Evolutionary conservation across 345 rosid genomes (phyloP).

Genomic region (Arabidopsis arenosa): DNA sequence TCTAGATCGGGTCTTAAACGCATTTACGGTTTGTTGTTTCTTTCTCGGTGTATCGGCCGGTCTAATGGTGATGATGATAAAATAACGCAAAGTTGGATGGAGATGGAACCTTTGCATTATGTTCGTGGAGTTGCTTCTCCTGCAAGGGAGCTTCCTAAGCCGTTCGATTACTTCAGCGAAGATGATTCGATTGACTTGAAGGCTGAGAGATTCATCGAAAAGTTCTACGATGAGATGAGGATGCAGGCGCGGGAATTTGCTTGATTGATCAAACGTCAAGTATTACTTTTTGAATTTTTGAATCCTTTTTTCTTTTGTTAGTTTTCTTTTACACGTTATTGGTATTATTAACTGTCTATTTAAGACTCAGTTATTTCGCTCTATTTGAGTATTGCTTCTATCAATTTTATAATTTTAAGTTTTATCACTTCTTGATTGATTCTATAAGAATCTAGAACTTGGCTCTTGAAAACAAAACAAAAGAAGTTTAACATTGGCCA

Average conservation of each 20-base stretch:
- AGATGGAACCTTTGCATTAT: slow-evolving; percentile 43
- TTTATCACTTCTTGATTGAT: neutral
- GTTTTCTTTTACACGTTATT: neutral
- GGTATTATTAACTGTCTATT: neutral
- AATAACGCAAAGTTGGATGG: slow-evolving; percentile 31
- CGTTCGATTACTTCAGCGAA: slow-evolving; percentile 34
- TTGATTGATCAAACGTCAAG: slow-evolving; percentile 10
- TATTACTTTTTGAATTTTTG: neutral
- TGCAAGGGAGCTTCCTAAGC: slow-evolving; percentile 19
- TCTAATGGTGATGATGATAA: slow-evolving; percentile 17
- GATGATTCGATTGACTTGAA: slow-evolving; percentile 67
- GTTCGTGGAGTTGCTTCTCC: slow-evolving; percentile 18
- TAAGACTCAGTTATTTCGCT: slow-evolving; percentile 8
- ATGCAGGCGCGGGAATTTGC: slow-evolving; percentile 57
- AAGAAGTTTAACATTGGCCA: neutral
- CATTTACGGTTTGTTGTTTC: slow-evolving; percentile 40
- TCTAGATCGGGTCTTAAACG: slow-evolving; percentile 4
- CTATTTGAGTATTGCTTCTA: neutral
- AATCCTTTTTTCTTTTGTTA: neutral
- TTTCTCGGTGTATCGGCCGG: slow-evolving; percentile 55
- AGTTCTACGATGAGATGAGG: slow-evolving; percentile 70
- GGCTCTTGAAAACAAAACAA: neutral
- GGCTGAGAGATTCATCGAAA: slow-evolving; percentile 75
- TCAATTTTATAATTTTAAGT: neutral
- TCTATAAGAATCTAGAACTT: neutral